A percentile compares a stretch with the other conserved stretches of the same genome.
phyloP scores from a whole-genome alignment of 2,329 filamentous ascomycete genomes.

The Podosphaera xanthii region DNA sequence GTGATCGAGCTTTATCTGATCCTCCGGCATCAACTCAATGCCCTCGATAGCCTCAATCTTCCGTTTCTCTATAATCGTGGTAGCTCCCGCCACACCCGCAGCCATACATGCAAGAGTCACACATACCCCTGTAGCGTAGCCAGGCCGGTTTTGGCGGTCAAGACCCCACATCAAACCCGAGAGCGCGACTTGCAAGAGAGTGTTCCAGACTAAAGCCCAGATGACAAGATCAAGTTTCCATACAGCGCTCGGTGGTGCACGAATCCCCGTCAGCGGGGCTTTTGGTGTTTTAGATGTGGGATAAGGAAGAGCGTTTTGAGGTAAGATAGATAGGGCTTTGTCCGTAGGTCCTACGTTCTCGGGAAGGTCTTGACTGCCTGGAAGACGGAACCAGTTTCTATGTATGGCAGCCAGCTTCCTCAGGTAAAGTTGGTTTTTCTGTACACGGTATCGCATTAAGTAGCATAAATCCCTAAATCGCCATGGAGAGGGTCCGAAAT shows the following conservation, averaged over 20 bases:
- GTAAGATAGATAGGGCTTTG: conserved; percentile 17
- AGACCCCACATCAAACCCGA: conserved; percentile 68
- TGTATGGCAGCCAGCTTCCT: conserved; percentile 53
- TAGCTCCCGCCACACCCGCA: conserved; percentile 42
- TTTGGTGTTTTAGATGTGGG: conserved; percentile 40
- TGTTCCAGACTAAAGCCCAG: conserved; percentile 60
- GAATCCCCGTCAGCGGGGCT: conserved; percentile 45
- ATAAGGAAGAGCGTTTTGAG: conserved; percentile 31
- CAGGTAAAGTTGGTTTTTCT: conserved; percentile 30
- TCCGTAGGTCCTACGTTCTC: conserved; percentile 28
- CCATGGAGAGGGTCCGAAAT: conserved; percentile 69
- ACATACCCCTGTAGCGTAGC: conserved; percentile 60
- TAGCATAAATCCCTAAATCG: conserved; percentile 61
- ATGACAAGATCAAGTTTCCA: conserved; percentile 68
- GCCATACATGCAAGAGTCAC: conserved; percentile 51
- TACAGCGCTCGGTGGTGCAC: conserved; percentile 39
- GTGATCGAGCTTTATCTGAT: conserved; percentile 25
- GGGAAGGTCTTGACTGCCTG: conserved; percentile 37
- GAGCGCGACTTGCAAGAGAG: conserved; percentile 49
- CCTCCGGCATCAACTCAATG: conserved; percentile 35
- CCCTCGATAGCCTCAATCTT: conserved; percentile 50
- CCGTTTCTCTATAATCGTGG: conserved; percentile 51
- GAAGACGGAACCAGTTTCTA: conserved; percentile 50
- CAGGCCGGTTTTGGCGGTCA: conserved; percentile 49
- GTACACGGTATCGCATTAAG: conserved; percentile 39